A percentile compares a stretch with the other conserved stretches of the same genome.
Evolutionary conservation across 495 filamentous ascomycete species (phyloP).

Genomic region (Penicillium chermesinum): DNA sequence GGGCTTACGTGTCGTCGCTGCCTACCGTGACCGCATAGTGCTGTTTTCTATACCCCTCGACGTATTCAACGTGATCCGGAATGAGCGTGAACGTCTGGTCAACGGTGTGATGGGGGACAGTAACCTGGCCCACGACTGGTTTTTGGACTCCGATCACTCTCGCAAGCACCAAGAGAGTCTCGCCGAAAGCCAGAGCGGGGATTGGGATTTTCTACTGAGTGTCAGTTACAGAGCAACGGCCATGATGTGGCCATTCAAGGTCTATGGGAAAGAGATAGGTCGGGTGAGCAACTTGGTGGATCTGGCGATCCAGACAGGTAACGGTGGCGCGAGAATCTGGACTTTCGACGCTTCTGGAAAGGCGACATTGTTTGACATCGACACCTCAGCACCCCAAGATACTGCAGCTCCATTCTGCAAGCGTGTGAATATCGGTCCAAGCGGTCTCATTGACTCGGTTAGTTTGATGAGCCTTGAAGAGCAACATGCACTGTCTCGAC

Average conservation of each 20-base stretch:
- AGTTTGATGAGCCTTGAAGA: too few species aligned
- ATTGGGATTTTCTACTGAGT: conserved; percentile 39
- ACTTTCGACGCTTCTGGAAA: conserved; percentile 32
- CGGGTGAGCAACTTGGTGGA: conserved; percentile 34
- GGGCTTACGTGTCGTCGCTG: conserved; percentile 60
- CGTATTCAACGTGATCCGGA: conserved; percentile 44
- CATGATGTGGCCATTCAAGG: conserved; percentile 40
- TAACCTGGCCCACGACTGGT: conserved; percentile 31
- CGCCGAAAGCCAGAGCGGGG: conserved; percentile 33
- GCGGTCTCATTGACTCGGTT: too few species aligned
- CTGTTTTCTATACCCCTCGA: conserved; percentile 63
- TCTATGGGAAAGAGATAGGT: conserved; percentile 41
- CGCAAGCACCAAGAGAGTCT: conserved; percentile 29
- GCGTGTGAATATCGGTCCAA: conserved; percentile 18
- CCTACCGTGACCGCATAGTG: conserved; percentile 48
- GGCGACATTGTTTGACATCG: conserved; percentile 33
- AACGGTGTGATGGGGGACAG: conserved; percentile 35
- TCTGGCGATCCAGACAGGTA: conserved; percentile 30
- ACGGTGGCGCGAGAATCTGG: conserved; percentile 38
- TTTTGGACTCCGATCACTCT: conserved; percentile 25
- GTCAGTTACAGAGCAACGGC: conserved; percentile 31
- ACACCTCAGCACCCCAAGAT: conserved; percentile 19
- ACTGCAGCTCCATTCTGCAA: conserved; percentile 21
- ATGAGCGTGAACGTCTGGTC: conserved; percentile 32
- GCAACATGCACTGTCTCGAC: too few species aligned